Base-by-base conservation (phyloP, 2,329 filamentous ascomycete species). In the Annulohypoxylon truncatum region DNA sequence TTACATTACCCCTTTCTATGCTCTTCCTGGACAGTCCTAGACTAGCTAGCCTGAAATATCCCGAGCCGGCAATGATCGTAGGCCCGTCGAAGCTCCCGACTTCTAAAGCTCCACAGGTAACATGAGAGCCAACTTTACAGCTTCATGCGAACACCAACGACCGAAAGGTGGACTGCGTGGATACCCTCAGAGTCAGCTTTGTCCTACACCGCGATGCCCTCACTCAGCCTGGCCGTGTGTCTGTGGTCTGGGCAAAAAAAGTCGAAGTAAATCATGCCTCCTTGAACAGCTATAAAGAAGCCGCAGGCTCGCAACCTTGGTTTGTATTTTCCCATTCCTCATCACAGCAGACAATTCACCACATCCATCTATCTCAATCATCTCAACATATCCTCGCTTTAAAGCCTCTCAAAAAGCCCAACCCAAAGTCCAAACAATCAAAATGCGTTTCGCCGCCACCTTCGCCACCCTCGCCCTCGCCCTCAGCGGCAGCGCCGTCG, bases 371-470 rank as follows among this genome's bases (percentile, higher is more conserved):
- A n/a, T n/a, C 13, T 26, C 24, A 48, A 38, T 22, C 51, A 28
- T 31, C 22, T 38, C 42, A 47, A 33, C 22, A 35, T 10, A 38
- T 20, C 48, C 13, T 24, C 18, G 26, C 22, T 15, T 15, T 3
- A 28, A 28, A 28, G 7, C 26, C 26, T 10, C 10, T 26, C 13
- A 22, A 6, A 28, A 40, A n/a, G 13, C 12, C 24, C 24, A 29
- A 42, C 24, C 8, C 2, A 3, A 20, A 31, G 22, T 31, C 52
- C 38, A 40, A 42, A 44, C 40, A 10, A 48, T 26, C 63, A 73
- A 72, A 24, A 76, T 76, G 73, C 69, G 66, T 51, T 72, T 71
- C 70, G 53, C 67, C 59, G 51, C 71, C 35, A 51, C 66, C 44
- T 35, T 64, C 44, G 63, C 59, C 56, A 64, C 65, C 60, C 67